Conservation (phyloP, 192 early-diverging fungal genomes). For the Pilobolus umbonatus region DNA sequence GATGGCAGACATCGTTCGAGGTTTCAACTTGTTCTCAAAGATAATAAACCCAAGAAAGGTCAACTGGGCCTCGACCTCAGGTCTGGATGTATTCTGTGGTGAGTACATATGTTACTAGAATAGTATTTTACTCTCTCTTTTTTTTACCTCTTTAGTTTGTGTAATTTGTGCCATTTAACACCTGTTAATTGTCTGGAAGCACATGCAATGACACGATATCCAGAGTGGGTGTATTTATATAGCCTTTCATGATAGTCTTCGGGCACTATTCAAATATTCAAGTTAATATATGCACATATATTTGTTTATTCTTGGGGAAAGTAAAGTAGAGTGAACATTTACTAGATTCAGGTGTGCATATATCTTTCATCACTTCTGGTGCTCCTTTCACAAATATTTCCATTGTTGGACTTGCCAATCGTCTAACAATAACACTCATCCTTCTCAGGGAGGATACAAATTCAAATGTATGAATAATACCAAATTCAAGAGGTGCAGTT, state of each 20-base stretch:
- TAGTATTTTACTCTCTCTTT: neutral
- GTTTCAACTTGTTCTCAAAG: slow-evolving; percentile 99
- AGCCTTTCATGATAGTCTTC: slow-evolving; percentile 77
- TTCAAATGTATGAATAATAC: slow-evolving; percentile 86
- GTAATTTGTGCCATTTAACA: slow-evolving; percentile 68
- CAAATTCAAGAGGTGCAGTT: slow-evolving; percentile 54
- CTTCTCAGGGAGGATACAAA: slow-evolving; percentile 86
- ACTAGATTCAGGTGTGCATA: slow-evolving; percentile 80
- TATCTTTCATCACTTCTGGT: slow-evolving; percentile 88
- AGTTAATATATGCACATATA: neutral
- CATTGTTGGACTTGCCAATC: slow-evolving; percentile 53
- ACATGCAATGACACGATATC: slow-evolving; percentile 95
- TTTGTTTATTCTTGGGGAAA: neutral
- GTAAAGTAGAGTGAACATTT: slow-evolving; percentile 18
- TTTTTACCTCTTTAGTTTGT: slow-evolving; percentile 58
- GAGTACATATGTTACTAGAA: neutral
- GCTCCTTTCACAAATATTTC: slow-evolving; percentile 97
- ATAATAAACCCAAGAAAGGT: slow-evolving; percentile 93
- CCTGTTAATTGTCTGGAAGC: slow-evolving; percentile 73
- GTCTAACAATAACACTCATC: slow-evolving; percentile 89
- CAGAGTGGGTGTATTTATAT: slow-evolving; percentile 86
- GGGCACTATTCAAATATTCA: slow-evolving; percentile 59
- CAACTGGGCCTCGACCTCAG: slow-evolving; percentile 80
- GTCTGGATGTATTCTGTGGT: slow-evolving; percentile 37
- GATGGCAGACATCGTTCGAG: slow-evolving; percentile 74